Conservation (phyloP, 202 grass and related monocot genomes). For the Sporobolus alterniflorus region DNA sequence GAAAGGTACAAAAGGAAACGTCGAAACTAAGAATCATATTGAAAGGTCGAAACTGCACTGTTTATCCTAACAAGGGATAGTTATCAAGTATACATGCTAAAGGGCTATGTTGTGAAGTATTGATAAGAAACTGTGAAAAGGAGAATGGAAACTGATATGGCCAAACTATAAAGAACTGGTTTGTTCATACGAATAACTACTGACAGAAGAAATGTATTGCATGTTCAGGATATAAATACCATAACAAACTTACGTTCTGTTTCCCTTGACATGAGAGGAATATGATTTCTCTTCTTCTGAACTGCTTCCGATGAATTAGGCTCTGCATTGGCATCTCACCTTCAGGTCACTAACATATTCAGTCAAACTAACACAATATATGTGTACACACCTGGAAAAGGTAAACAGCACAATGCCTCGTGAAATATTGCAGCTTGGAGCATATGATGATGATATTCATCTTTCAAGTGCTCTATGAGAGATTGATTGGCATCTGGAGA, state of each 20-base stretch:
- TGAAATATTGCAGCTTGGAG: slow-evolving; percentile 83
- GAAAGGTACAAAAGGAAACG: not conserved
- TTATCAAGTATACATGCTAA: not conserved
- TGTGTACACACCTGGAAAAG: slow-evolving; percentile 45
- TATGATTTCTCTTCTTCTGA: slow-evolving; percentile 79
- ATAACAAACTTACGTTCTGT: slow-evolving; percentile 73
- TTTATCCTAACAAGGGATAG: not conserved
- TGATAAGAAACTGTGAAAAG: not conserved
- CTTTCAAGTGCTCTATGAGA: slow-evolving; percentile 73
- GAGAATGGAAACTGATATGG: not conserved
- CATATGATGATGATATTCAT: slow-evolving; percentile 77
- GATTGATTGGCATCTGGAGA: slow-evolving; percentile 58
- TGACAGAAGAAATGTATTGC: slow-evolving; percentile 10
- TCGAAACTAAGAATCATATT: not conserved
- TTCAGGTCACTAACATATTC: slow-evolving; percentile 31
- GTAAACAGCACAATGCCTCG: slow-evolving; percentile 69
- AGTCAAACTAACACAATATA: slow-evolving; percentile 39
- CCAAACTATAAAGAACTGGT: not conserved
- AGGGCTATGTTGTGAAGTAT: not conserved
- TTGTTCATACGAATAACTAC: not conserved
- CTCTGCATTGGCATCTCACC: slow-evolving; percentile 55
- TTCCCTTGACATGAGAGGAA: slow-evolving; percentile 77
- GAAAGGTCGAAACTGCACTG: not conserved
- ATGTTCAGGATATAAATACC: not conserved
- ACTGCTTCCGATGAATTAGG: slow-evolving; percentile 41